Base-by-base conservation (phyloP, 805 yeast genomes). In the Ascoidea tarda region DNA sequence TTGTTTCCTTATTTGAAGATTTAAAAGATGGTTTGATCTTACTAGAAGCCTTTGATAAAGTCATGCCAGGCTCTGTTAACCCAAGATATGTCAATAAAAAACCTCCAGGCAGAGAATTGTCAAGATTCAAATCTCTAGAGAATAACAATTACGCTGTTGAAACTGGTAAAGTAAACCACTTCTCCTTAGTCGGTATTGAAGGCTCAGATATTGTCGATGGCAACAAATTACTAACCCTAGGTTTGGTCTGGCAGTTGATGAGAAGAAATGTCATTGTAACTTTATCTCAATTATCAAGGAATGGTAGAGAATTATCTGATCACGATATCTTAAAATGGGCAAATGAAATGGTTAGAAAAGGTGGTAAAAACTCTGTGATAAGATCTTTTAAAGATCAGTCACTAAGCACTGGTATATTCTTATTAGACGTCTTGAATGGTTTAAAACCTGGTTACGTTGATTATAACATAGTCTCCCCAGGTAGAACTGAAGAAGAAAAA, bases 81-180 rank as follows among this genome's bases (percentile, higher is more conserved):
- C 70, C 75, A 65, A 83, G 78, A 61, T 85, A 79, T 62, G 82
- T 91, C 50, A 93, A 93, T 71, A 84, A 90, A 69, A 82, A 78
- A 62, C 95, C 96, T n/a, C 66, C 76, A 1, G 73, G 74, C 50
- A 69, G 69, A 8, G 96, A 89, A 63, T 61, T 93, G 58, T 79
- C 88, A 47, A 80, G 97, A 59, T 93, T 93, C 73, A 93, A 91
- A 70, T 96, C 96, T 1, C 77, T 93, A 54, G 99, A 93, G 69
- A 93, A 93, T 68, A 88, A 96, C n/a, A 93, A 93, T 68, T 93
- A 93, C 64, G 96, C 95, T n/a, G 98, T 93, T 47, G 96, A 87
- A 60, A 77, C 95, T 51, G 99, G 99, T 60, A 90, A 90, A 68
- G 86, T 88, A 45, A 87, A 87, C 66, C 81, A 83, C 52, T 93